These are phyloP conservation scores for Populus tomentosa DNA, from an alignment of 441 rosid genomes.

Conservation along the genomic window DNA sequence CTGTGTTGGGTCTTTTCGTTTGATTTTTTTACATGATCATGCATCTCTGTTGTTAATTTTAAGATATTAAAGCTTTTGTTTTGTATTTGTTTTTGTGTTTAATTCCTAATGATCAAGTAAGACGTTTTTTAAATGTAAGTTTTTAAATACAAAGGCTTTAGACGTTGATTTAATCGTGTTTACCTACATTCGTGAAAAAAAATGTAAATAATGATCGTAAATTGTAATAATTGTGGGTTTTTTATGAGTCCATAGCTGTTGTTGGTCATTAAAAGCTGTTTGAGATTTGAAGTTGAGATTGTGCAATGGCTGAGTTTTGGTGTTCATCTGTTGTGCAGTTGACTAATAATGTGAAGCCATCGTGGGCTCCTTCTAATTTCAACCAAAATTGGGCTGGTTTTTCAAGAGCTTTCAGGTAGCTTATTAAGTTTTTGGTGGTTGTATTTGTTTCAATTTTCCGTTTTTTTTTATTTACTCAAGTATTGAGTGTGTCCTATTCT, in stretches of 20 bases:
- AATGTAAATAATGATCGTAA: background rate
- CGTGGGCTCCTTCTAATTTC: too few species aligned
- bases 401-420: slow-evolving; percentile 80
- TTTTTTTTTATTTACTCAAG: background rate
- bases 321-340: too few species aligned
- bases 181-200: too few species aligned
- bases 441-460: background rate
- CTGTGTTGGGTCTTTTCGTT: background rate
- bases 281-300: too few species aligned
- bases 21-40: too few species aligned
- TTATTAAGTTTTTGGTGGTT: background rate
- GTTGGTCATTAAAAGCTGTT: background rate
- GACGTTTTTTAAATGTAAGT: too few species aligned
- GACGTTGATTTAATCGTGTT: too few species aligned
- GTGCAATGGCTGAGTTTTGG: too few species aligned
- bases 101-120: background rate
- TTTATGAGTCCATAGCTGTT: background rate
- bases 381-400: slow-evolving; percentile 19
- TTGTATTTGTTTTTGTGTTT: background rate
- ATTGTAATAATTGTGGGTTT: background rate
- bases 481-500: background rate
- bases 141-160: too few species aligned
- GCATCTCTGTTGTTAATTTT: background rate
- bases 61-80: background rate
- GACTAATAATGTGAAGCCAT: too few species aligned